Base-by-base conservation (phyloP, 1,139 yeast species). In the Diutina sp. region DNA sequence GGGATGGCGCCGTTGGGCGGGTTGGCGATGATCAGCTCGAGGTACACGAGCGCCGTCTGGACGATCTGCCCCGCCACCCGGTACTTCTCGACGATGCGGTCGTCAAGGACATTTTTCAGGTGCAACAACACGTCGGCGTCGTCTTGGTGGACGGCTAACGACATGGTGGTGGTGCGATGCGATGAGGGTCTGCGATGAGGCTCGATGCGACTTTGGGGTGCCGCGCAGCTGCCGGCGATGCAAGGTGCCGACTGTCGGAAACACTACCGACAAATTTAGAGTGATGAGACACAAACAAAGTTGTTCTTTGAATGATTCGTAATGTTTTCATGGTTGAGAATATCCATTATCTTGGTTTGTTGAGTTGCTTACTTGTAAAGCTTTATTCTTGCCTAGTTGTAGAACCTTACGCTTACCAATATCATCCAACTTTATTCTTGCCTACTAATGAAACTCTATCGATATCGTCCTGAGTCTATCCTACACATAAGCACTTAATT, bases 61-160 rank as follows among this genome's bases (percentile, higher is more conserved):
- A 95, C 76, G 63, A 91, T 84, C 70, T 88, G 91, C 52, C 97
- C 98, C 8, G 97, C 97, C 56, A 84, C 77, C 68, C 96, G 80
- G 72, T 91, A 90, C 71, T 90, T 91, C 63, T 85, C 91, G 55
- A 89, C 67, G 18, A 86, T 84, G 16, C 77, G 62, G 46, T 78
- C 85, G 62, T 75, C 77, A 60, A 90, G 77, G 56, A 82, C 77
- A 69, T 90, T 90, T 69, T 83, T 88, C 64, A 85, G 85, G 64
- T 83, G 85, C 64, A 90, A 77, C 62, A 90, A 79, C 63, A 85
- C 73, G 65, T 86, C 84, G 62, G 90, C 84, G 68, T 87, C 93
- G 64, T 82, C 85, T 65, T 79, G 82, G 61, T 83, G 84, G 62
- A 83, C 79, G 55, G 86, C 84, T 66, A 84, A 75, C 67, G 83